Evolutionary conservation across 805 yeast species (phyloP), one percentile per base, ranked within the genome.

Genomic region (Nakazawaea pomicola): DNA sequence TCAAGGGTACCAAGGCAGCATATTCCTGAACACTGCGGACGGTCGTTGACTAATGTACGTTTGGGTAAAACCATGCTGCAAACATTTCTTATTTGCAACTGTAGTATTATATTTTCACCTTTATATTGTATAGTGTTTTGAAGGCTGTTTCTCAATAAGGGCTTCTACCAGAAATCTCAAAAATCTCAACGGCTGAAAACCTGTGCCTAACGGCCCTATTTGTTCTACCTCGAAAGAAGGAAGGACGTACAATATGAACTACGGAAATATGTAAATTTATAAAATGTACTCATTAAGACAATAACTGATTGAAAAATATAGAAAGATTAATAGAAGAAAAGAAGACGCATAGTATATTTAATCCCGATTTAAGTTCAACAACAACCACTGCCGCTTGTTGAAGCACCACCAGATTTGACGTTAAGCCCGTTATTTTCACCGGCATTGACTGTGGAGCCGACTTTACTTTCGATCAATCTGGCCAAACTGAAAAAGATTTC

Each of bases 1-100:
- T 65, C 58, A 59, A 64, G 68, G 75, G 66, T 63, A 63, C 63
- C 74, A 81, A 67, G 71, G 95, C 96, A 78, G 91, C 95, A 91
- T 91, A 91, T 91, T 91, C 98, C 98, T 91, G 84, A 75, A 88
- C 96, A 79, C 91, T 90, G 83, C 95, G 95, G 74, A 84, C 78
- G 85, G 83, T 79, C 84, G 72, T 76, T 71, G 93, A 80, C 95
- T 79, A 57, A 73, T 91, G 78, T 81, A 83, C 95, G 93, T 80
- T 87, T 86, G 96, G 91, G 98, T 89, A 86, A 86, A 90, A 90
- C 98, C 98, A 90, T 91, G 95, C 88, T 80, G 97, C 95, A 70
- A 62, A 91, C 97, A 91, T 80, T 55, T 60, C 15, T n/a, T 29
- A 14, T 24, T 35, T 16, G 6, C 38, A 15, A 4, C 25, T 24